Conservation (phyloP, 805 yeast species). For the Lipomyces mesembrius region DNA sequence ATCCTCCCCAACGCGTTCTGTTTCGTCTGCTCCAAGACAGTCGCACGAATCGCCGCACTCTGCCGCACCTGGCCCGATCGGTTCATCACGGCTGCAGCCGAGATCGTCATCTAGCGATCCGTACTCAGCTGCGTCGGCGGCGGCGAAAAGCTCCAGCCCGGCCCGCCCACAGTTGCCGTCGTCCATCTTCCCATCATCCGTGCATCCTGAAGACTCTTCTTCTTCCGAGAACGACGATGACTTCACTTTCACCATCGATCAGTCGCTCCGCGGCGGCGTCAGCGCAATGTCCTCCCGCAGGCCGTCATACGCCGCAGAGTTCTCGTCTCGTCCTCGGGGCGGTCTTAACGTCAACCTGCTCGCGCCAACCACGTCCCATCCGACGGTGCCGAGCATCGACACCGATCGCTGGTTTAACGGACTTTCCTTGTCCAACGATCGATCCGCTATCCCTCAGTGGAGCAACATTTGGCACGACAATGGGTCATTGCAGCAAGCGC, state of each 20-base stretch:
- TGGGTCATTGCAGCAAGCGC: background rate
- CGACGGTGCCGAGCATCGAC: constrained; percentile 27
- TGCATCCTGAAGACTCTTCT: constrained; percentile 16
- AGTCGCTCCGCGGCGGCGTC: constrained; percentile 52
- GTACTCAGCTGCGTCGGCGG: background rate
- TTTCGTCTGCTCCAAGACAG: background rate
- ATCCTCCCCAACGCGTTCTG: background rate
- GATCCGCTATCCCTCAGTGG: constrained; percentile 4
- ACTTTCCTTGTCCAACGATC: constrained; percentile 3
- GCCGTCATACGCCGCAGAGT: constrained; percentile 71
- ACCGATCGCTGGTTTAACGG: constrained; percentile 26
- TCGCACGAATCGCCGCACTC: background rate
- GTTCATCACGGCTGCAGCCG: background rate
- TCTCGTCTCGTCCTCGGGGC: constrained; percentile 47
- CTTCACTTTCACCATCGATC: constrained; percentile 12
- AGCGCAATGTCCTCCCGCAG: constrained; percentile 62
- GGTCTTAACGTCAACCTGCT: constrained; percentile 19
- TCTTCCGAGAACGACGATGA: constrained; percentile 29
- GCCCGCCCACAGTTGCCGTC: background rate
- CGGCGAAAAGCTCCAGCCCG: background rate
- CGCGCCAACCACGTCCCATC: constrained; percentile 31
- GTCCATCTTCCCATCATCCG: background rate
- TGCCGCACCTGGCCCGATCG: background rate
- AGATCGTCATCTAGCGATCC: background rate
- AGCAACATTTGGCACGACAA: constrained; percentile 10